Conservation (phyloP, 345 rosid genomes). For the Pseudoturritis turrita region DNA sequence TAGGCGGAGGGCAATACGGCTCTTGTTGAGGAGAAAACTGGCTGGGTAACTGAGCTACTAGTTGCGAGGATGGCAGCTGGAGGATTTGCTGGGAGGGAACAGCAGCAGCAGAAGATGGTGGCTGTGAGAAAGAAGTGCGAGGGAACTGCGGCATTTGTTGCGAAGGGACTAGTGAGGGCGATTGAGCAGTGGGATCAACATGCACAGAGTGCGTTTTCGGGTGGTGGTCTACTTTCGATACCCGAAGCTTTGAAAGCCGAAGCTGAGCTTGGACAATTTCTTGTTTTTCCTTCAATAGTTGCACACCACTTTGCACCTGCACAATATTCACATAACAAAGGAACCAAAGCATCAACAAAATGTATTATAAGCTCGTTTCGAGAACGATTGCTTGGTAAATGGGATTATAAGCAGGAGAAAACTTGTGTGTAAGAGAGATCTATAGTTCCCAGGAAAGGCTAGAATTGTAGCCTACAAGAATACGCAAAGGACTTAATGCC, state of each 20-base stretch:
- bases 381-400: background rate
- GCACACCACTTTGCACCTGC: conserved; percentile 70
- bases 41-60: conserved; percentile 40
- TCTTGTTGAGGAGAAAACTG: conserved; percentile 64
- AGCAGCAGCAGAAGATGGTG: conserved; percentile 27
- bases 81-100: conserved; percentile 13
- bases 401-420: background rate
- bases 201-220: conserved; percentile 38
- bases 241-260: conserved; percentile 49
- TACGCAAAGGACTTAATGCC: background rate
- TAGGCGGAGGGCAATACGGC: conserved; percentile 42
- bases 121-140: background rate
- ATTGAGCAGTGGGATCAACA: conserved; percentile 44
- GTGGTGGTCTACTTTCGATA: conserved; percentile 40
- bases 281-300: conserved; percentile 58
- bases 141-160: conserved; percentile 23
- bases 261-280: conserved; percentile 54
- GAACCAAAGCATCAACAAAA: background rate
- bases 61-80: conserved; percentile 38
- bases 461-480: background rate
- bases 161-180: conserved; percentile 25
- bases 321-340: background rate
- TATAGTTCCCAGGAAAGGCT: background rate
- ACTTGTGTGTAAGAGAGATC: background rate
- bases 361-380: background rate